phyloP scores from a whole-genome alignment of 805 yeast genomes.

The Barnettozyma salicaria region DNA sequence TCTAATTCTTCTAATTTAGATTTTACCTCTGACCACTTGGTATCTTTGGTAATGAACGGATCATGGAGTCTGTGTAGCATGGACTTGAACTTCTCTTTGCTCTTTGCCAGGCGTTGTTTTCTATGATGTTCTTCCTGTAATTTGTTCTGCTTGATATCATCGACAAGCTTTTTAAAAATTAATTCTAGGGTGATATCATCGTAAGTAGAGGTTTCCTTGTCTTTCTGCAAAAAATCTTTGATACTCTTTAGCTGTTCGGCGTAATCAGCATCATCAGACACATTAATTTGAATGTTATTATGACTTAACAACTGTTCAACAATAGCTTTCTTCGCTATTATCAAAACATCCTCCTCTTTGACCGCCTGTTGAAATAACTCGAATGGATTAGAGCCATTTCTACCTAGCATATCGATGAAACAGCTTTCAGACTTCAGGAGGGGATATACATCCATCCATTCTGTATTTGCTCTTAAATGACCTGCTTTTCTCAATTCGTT shows the following conservation, averaged over 20 bases:
- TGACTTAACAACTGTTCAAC: slow-evolving; percentile 46
- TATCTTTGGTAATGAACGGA: slow-evolving; percentile 23
- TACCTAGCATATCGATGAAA: slow-evolving; percentile 60
- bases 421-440: slow-evolving; percentile 47
- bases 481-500: slow-evolving; percentile 28
- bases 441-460: slow-evolving; percentile 53
- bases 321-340: slow-evolving; percentile 55
- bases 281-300: slow-evolving; percentile 18
- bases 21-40: slow-evolving; percentile 34
- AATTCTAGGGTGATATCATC: slow-evolving; percentile 27
- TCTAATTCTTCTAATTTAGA: slow-evolving; percentile 25
- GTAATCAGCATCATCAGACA: slow-evolving; percentile 21
- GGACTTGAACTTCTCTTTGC: slow-evolving; percentile 19
- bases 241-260: slow-evolving; percentile 12
- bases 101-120: slow-evolving; percentile 11
- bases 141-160: slow-evolving; percentile 22
- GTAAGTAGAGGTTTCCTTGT: slow-evolving; percentile 22
- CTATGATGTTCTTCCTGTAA: slow-evolving; percentile 19
- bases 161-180: slow-evolving; percentile 26
- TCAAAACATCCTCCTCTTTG: slow-evolving; percentile 51
- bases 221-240: slow-evolving; percentile 14
- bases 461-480: slow-evolving; percentile 42
- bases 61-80: slow-evolving; percentile 22
- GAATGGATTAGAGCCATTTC: slow-evolving; percentile 70
- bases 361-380: slow-evolving; percentile 73